phyloP scores from a whole-genome alignment of 2,329 filamentous ascomycete genomes.

The Aspergillus niger region DNA sequence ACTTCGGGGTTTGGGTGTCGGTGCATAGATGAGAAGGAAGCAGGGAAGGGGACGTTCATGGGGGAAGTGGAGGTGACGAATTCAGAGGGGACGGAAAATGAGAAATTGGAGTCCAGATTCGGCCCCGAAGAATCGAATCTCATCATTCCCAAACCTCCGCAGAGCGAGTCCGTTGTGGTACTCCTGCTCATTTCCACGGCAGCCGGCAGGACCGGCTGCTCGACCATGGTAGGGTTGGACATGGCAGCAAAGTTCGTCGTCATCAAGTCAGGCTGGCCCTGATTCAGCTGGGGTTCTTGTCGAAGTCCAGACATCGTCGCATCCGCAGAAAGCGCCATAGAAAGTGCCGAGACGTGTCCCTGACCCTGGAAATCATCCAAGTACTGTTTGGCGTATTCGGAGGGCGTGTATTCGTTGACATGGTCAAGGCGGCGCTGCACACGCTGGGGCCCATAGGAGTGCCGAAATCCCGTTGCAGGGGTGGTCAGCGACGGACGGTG shows the following conservation, averaged over 20 bases:
- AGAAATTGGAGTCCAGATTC: conserved; percentile 35
- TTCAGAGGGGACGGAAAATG: conserved; percentile 33
- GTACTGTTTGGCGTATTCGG: conserved; percentile 43
- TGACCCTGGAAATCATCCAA: conserved; percentile 34
- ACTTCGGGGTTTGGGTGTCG: conserved; percentile 24
- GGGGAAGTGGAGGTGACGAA: conserved; percentile 32
- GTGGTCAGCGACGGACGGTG: conserved; percentile 30
- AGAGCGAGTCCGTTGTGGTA: conserved; percentile 48
- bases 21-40: conserved; percentile 25
- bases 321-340: conserved; percentile 28
- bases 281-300: conserved; percentile 20
- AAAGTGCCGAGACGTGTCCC: conserved; percentile 25
- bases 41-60: conserved; percentile 32
- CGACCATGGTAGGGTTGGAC: conserved; percentile 20
- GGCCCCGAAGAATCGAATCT: conserved; percentile 45
- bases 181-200: conserved; percentile 49
- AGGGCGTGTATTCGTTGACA: conserved; percentile 46
- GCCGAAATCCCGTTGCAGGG: conserved; percentile 32
- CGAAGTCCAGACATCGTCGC: conserved; percentile 28
- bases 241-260: conserved; percentile 9
- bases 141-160: conserved; percentile 48
- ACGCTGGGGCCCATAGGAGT: conserved; percentile 34
- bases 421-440: conserved; percentile 35
- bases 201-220: conserved; percentile 30
- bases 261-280: conserved; percentile 20